A percentile compares a stretch with the other conserved stretches of the same genome.
phyloP scores from a whole-genome alignment of 345 rosid genomes.

The Boechera stricta region DNA sequence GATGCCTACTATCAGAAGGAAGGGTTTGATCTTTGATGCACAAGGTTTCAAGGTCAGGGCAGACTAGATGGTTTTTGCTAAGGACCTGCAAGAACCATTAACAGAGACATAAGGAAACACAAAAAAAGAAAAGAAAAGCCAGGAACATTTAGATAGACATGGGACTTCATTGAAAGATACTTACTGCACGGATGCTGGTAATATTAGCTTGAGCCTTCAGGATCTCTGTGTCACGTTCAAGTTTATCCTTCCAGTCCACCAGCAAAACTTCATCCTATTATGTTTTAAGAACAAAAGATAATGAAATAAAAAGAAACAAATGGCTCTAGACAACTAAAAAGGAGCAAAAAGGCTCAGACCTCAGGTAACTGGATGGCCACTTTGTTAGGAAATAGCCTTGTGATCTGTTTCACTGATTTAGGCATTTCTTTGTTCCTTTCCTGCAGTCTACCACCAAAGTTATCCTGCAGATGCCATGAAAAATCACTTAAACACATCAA shows the following conservation, averaged over 20 bases:
- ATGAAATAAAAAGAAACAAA: conserved; percentile 13
- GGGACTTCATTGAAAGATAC: conserved; percentile 40
- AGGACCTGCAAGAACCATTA: conserved; percentile 59
- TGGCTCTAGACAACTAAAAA: conserved; percentile 5
- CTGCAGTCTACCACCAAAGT: conserved; percentile 71
- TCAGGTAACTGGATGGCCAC: conserved; percentile 90
- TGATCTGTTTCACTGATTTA: conserved; percentile 82
- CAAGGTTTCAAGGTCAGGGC: conserved; percentile 77
- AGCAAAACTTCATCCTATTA: conserved; percentile 86
- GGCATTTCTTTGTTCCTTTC: conserved; percentile 90
- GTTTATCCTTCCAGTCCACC: conserved; percentile 89
- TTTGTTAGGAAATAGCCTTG: conserved; percentile 93
- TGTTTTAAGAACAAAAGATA: conserved; percentile 30
- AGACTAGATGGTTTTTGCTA: conserved; percentile 61
- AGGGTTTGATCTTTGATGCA: conserved; percentile 84
- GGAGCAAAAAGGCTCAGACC: conserved; percentile 48
- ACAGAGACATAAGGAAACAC: conserved; percentile 23
- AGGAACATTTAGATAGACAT: conserved; percentile 12
- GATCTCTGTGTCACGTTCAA: conserved; percentile 90
- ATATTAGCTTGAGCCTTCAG: conserved; percentile 80
- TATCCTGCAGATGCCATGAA: conserved; percentile 65
- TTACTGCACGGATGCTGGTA: conserved; percentile 67
- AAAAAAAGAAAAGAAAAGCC: conserved; percentile 12
- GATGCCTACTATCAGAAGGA: conserved; percentile 66
- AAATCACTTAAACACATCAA: conserved; percentile 15